Conservation (phyloP, 164 flowering plant species). For the Paratinospora sagittata region DNA sequence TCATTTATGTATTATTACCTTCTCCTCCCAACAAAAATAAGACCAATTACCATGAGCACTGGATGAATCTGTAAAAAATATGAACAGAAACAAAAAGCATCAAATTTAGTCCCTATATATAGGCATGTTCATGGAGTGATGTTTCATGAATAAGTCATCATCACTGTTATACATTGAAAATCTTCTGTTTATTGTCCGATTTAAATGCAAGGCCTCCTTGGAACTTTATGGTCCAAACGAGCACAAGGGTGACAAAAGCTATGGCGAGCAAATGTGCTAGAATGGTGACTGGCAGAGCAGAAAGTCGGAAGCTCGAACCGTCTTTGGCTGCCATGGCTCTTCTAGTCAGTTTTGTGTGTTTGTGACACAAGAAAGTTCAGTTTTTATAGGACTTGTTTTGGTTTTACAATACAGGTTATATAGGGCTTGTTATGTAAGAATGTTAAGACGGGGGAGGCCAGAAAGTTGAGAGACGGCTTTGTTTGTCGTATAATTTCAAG, state of each 20-base stretch:
- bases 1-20: conserved; percentile 29
- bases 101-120: too few relatives aligned
- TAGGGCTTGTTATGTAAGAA: background rate
- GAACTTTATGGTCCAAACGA: conserved; percentile 41
- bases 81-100: background rate
- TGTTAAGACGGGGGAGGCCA: background rate
- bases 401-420: background rate
- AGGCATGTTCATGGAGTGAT: too few relatives aligned
- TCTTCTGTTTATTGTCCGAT: conserved; percentile 15
- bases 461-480: background rate
- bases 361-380: background rate
- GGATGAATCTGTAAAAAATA: conserved; percentile 50
- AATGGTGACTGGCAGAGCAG: conserved; percentile 26
- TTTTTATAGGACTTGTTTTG: background rate
- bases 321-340: conserved; percentile 27
- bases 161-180: conserved; percentile 19
- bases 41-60: conserved; percentile 38
- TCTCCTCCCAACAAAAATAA: conserved; percentile 42
- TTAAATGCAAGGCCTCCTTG: conserved; percentile 19
- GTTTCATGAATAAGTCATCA: background rate
- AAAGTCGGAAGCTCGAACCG: conserved; percentile 17
- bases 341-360: background rate
- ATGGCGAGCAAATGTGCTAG: conserved; percentile 47
- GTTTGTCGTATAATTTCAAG: background rate
- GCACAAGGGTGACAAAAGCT: conserved; percentile 38